Conservation (phyloP, 768 basidiomycete genomes). For the Tylopilus rubrobrunneus region DNA sequence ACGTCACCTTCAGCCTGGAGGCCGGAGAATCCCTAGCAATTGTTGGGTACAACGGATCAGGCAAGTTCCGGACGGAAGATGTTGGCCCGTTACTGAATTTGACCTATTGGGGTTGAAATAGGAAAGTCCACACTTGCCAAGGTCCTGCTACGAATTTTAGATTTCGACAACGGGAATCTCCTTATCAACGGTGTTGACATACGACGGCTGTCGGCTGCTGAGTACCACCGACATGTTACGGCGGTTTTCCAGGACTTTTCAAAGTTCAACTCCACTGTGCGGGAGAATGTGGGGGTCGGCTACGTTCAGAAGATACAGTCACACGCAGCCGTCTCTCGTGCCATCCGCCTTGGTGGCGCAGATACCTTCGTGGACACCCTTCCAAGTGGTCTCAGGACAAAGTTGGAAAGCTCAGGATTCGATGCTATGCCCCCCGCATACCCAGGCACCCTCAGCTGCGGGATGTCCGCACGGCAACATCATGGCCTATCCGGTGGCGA, state of each 20-base stretch:
- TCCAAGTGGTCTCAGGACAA: conserved; percentile 71
- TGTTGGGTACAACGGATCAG: conserved; percentile 82
- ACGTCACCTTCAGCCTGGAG: conserved; percentile 66
- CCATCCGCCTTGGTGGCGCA: conserved; percentile 72
- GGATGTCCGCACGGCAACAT: conserved; percentile 35
- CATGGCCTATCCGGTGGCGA: conserved; percentile 84
- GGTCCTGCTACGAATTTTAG: conserved; percentile 71
- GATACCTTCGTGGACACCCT: conserved; percentile 60
- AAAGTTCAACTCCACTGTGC: conserved; percentile 70
- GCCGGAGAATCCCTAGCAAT: conserved; percentile 82
- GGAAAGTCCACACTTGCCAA: conserved; percentile 88
- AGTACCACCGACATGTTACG: conserved; percentile 73
- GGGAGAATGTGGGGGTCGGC: conserved; percentile 86
- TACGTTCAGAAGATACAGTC: conserved; percentile 60
- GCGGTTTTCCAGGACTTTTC: conserved; percentile 86
- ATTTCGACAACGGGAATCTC: conserved; percentile 68
- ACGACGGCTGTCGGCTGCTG: conserved; percentile 57
- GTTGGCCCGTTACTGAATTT: conserved; percentile 10
- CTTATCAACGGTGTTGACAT: conserved; percentile 69
- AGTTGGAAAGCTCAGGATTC: conserved; percentile 60
- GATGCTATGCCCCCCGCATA: conserved; percentile 40
- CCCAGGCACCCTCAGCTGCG: conserved; percentile 28
- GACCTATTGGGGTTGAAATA: conserved; percentile 25
- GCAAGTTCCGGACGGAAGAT: conserved; percentile 35
- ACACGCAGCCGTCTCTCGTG: conserved; percentile 53